phyloP scores from a whole-genome alignment of 164 flowering plant species.

The Nelumbo lutea region DNA sequence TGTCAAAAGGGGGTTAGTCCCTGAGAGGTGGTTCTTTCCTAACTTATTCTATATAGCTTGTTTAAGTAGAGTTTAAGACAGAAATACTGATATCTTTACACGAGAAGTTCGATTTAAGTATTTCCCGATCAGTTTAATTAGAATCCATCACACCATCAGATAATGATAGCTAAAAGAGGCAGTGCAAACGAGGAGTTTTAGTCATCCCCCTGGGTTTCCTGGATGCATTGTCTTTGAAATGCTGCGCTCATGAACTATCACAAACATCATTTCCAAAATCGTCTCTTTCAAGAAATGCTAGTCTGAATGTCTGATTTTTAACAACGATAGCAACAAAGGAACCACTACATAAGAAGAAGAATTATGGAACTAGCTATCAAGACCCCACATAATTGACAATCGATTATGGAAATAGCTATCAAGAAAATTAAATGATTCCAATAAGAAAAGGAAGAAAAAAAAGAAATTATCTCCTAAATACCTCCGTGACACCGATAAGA shows the following conservation, averaged over 20 bases:
- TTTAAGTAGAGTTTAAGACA: too few species aligned
- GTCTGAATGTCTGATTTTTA: not conserved
- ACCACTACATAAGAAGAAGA: not conserved
- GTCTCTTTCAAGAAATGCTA: not conserved
- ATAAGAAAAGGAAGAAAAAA: not conserved
- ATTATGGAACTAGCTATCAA: not conserved
- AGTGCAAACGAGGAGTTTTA: too few species aligned
- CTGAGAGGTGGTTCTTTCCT: too few species aligned
- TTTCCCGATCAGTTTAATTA: too few species aligned
- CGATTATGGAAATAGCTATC: not conserved
- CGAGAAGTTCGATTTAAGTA: not conserved
- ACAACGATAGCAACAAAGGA: not conserved
- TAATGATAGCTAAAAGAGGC: too few species aligned
- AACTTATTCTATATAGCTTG: too few species aligned
- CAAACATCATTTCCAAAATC: not conserved
- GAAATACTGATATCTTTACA: not conserved
- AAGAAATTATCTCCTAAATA: conserved; percentile 1
- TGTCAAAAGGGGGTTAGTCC: too few species aligned
- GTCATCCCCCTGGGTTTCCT: not conserved
- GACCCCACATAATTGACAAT: too few species aligned
- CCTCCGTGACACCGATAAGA: conserved; percentile 34
- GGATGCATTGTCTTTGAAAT: not conserved
- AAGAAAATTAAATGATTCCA: too few species aligned
- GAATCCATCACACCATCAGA: too few species aligned
- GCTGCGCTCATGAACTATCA: too few species aligned